Evolutionary conservation across 257 asterid genomes (phyloP), one percentile per base, ranked within the genome.

Genomic region (Ligustrum vulgare): DNA sequence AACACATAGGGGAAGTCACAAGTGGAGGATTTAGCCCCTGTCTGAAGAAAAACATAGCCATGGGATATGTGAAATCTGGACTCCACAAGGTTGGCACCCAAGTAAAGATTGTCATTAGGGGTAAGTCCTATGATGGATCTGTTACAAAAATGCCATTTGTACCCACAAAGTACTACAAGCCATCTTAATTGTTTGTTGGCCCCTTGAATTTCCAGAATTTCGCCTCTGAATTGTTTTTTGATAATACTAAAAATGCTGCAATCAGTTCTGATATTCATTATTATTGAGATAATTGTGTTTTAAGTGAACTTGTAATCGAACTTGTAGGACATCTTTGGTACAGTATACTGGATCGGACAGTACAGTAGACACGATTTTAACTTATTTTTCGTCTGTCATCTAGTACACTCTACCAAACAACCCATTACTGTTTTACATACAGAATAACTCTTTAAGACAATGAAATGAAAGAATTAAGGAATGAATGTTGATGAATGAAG

Each of bases 21-120:
- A 95, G 99, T 73, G 97, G 99, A 22, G 98, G 99, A 51, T 95
- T 95, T 43, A 95, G 99, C 78, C 99, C 99, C 8, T 95, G 98
- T 43, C 91, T 95, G 2, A 95, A 95, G 91, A 93, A 91, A 78
- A 95, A 95, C 87, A 93, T 93, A 69, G 97, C 90, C 73, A 95
- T 95, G 97, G 99, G 99, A 65, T 95, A 95, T 72, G 97, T 95
- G 70, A 95, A 95, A 77, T 89, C 99, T 2, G 99, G 98, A 22
- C 33, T 5, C 23, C 98, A 95, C 88, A 95, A 95, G 83, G 78
- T 84, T 0, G 97, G 98, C 31, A 90, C 97, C 9, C 87, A 89
- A 28, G 87, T 95, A 10, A 95, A 93, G 93, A 87, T 95, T 35
- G 82, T 86, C 49, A 80, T 93, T 58, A 83, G 99, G 41, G 99